A percentile compares a stretch with the other conserved stretches of the same genome.
These are phyloP conservation scores for Lyophyllum decastes DNA, from an alignment of 768 basidiomycete genomes.

Conservation along the genomic window DNA sequence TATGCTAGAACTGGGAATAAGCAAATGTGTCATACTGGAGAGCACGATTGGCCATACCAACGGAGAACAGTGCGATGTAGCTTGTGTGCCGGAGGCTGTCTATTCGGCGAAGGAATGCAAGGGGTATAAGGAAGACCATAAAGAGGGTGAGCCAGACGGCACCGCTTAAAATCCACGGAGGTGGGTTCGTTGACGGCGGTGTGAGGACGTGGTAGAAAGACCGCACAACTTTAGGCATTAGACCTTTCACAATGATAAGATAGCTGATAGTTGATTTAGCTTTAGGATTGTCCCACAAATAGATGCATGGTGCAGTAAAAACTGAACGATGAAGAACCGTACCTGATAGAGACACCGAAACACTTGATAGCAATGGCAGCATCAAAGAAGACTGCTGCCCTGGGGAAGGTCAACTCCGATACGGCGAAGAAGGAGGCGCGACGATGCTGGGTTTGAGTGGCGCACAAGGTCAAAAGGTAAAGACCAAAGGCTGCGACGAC, in stretches of 20 bases:
- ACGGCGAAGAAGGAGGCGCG: conserved; percentile 83
- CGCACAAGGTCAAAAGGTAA: conserved; percentile 85
- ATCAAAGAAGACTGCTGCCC: conserved; percentile 86
- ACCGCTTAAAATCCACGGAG: conserved; percentile 74
- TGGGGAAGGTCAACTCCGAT: conserved; percentile 86
- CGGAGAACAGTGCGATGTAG: conserved; percentile 88
- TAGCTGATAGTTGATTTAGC: conserved; percentile 49
- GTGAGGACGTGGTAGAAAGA: conserved; percentile 81
- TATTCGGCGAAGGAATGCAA: conserved; percentile 80
- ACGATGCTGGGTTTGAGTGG: conserved; percentile 71
- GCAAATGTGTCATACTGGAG: not conserved
- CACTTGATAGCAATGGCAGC: conserved; percentile 95
- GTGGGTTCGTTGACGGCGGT: conserved; percentile 63
- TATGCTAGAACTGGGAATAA: conserved; percentile 54
- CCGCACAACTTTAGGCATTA: conserved; percentile 88
- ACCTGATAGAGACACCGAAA: conserved; percentile 95
- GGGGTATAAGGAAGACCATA: conserved; percentile 76
- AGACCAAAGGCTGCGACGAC: conserved; percentile 79
- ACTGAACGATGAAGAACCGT: conserved; percentile 21
- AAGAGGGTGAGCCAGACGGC: conserved; percentile 81
- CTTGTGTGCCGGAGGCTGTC: conserved; percentile 89
- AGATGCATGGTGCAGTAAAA: not conserved
- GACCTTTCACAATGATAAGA: conserved; percentile 88
- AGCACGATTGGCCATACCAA: conserved; percentile 53
- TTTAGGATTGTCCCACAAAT: not conserved